Evolutionary conservation across 345 rosid genomes (phyloP).

Genomic region (Heritiera littoralis): DNA sequence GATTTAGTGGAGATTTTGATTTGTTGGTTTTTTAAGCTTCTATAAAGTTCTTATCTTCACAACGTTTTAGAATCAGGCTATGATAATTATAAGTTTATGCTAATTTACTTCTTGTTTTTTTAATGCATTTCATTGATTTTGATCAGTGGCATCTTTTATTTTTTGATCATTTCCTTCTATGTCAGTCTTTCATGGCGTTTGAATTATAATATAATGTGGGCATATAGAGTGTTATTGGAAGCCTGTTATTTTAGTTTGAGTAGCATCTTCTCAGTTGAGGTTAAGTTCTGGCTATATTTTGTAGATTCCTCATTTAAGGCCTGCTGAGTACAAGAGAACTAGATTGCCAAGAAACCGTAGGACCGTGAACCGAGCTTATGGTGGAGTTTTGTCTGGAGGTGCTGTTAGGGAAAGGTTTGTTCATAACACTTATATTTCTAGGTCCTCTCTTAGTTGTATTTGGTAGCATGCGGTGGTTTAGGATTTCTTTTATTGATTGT

Average conservation of each 20-base stretch:
- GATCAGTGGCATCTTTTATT: neutral
- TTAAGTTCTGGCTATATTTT: neutral
- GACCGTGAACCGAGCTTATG: conserved; percentile 88
- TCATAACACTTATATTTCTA: neutral
- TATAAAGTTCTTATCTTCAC: neutral
- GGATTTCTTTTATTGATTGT: neutral
- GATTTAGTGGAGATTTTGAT: neutral
- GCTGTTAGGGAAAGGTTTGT: conserved; percentile 87
- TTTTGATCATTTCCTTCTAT: neutral
- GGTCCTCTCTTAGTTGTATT: neutral
- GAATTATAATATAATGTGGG: neutral
- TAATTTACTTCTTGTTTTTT: neutral
- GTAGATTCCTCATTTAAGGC: conserved; percentile 91
- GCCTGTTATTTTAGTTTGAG: neutral
- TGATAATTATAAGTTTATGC: neutral
- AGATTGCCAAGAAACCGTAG: conserved; percentile 72
- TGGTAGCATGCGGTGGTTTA: neutral
- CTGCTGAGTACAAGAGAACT: conserved; percentile 84
- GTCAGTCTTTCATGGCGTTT: neutral
- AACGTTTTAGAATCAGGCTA: neutral
- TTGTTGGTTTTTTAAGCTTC: neutral
- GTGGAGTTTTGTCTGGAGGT: conserved; percentile 78
- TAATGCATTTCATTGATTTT: neutral
- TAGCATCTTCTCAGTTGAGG: neutral
- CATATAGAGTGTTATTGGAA: neutral